phyloP scores from a whole-genome alignment of 306 rosid genomes.

The Ceratonia siliqua region DNA sequence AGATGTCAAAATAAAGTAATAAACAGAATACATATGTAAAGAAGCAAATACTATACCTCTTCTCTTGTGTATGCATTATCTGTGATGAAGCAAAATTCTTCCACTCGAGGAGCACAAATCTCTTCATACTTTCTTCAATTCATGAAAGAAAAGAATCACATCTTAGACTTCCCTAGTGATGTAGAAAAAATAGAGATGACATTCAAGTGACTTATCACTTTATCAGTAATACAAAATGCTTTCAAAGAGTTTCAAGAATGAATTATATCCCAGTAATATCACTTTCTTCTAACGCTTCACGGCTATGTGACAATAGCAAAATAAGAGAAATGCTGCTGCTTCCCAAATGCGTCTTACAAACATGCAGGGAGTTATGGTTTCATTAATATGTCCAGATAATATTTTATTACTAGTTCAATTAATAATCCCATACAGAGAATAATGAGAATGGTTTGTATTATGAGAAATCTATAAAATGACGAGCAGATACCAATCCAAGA shows the following conservation, averaged over 20 bases:
- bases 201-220: too few species aligned
- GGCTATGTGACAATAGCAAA: background rate
- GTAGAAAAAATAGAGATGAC: background rate
- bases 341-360: background rate
- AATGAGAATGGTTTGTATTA: background rate
- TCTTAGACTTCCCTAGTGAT: constrained; percentile 14
- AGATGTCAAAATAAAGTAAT: too few species aligned
- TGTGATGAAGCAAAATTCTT: constrained; percentile 89
- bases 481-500: background rate
- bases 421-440: background rate
- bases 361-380: background rate
- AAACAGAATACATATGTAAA: constrained; percentile 10
- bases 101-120: constrained; percentile 75
- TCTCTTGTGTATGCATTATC: constrained; percentile 82
- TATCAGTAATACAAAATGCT: too few species aligned
- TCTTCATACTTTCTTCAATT: constrained; percentile 88
- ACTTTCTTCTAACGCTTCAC: background rate
- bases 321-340: background rate
- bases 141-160: constrained; percentile 35
- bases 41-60: constrained; percentile 56
- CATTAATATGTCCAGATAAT: background rate
- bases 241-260: background rate
- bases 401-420: background rate
- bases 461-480: background rate
- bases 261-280: background rate